phyloP scores from a whole-genome alignment of 768 basidiomycete species.

The Leucocoprinus sp. region DNA sequence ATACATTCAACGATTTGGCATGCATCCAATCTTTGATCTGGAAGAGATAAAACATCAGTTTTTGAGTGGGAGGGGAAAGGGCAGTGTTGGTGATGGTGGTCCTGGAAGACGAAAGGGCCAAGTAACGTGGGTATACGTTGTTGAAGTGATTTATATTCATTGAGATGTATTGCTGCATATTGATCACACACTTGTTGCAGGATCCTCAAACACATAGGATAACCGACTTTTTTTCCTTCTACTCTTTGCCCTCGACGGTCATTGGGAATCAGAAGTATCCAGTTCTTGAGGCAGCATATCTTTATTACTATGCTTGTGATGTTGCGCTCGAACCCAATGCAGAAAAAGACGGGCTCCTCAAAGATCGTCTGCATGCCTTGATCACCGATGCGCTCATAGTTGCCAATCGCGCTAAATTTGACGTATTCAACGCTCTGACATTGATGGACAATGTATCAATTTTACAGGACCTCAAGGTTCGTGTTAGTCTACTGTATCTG shows the following conservation, averaged over 20 bases:
- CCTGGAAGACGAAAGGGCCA: conserved; percentile 59
- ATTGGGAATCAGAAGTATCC: conserved; percentile 68
- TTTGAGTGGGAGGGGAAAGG: conserved; percentile 71
- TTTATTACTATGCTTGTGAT: conserved; percentile 91
- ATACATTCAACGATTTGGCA: conserved; percentile 83
- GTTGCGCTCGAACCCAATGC: conserved; percentile 53
- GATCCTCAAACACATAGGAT: conserved; percentile 74
- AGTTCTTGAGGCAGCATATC: conserved; percentile 84
- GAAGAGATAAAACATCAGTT: conserved; percentile 86
- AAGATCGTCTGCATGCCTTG: conserved; percentile 61
- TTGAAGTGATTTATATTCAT: conserved; percentile 53
- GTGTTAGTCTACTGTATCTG: too few relatives aligned
- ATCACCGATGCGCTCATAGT: conserved; percentile 75
- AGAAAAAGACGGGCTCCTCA: conserved; percentile 55
- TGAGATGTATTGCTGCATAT: not conserved
- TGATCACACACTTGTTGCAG: conserved; percentile 31
- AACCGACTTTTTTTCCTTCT: conserved; percentile 97
- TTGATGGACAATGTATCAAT: conserved; percentile 89
- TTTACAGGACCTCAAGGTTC: conserved; percentile 71
- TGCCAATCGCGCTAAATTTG: conserved; percentile 81
- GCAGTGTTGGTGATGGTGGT: conserved; percentile 41
- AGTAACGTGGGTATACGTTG: conserved; percentile 94
- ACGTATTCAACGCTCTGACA: conserved; percentile 94
- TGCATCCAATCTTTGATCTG: conserved; percentile 63
- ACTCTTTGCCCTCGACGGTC: conserved; percentile 90